Evolutionary conservation across 1,139 yeast species (phyloP).

Genomic region (Debaryomyces coudertii): DNA sequence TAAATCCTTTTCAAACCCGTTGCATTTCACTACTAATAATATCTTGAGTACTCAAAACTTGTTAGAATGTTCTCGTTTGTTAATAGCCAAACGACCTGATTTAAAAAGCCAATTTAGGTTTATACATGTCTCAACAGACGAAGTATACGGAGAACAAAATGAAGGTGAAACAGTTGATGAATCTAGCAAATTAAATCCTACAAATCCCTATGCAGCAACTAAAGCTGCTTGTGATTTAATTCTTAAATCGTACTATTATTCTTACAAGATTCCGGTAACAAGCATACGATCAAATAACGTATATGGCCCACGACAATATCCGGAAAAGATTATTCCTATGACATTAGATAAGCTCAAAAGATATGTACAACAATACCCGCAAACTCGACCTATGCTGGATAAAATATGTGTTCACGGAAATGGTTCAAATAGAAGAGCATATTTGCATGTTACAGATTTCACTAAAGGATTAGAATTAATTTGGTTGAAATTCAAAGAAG

Average conservation of each 20-base stretch:
- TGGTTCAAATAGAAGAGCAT: conserved; percentile 50
- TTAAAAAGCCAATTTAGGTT: conserved; percentile 23
- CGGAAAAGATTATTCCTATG: conserved; percentile 58
- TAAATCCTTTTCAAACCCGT: conserved; percentile 50
- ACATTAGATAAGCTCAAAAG: conserved; percentile 24
- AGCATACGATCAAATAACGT: conserved; percentile 57
- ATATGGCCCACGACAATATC: conserved; percentile 59
- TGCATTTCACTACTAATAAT: conserved; percentile 51
- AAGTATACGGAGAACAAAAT: conserved; percentile 54
- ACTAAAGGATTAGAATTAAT: conserved; percentile 44
- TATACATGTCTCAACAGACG: conserved; percentile 63
- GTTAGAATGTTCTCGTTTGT: conserved; percentile 43
- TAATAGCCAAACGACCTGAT: conserved; percentile 6
- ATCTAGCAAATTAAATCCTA: conserved; percentile 44
- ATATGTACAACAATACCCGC: conserved; percentile 2
- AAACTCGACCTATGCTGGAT: conserved; percentile 17
- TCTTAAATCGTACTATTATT: conserved; percentile 48
- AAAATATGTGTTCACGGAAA: conserved; percentile 49
- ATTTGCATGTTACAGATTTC: conserved; percentile 53
- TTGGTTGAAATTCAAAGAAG: conserved; percentile 23
- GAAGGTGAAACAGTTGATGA: conserved; percentile 38
- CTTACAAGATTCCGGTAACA: conserved; percentile 47
- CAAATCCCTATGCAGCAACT: conserved; percentile 64
- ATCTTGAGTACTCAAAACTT: conserved; percentile 54
- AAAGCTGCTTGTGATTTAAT: conserved; percentile 61